phyloP scores from a whole-genome alignment of 2,329 filamentous ascomycete genomes.

The Colletotrichum sp. region DNA sequence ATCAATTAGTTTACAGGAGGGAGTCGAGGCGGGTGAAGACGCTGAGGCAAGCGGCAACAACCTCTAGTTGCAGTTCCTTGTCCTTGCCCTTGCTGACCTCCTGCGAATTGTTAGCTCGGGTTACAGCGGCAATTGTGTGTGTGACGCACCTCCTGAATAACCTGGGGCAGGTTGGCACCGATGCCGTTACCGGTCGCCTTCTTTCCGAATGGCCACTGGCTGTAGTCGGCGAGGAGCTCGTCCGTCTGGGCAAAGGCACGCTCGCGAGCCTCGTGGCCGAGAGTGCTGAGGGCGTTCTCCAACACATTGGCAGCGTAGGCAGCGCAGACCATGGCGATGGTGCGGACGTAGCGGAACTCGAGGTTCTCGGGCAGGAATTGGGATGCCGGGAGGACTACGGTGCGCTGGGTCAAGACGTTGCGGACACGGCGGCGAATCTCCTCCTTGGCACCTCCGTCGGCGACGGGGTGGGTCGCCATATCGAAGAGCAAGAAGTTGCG shows the following conservation, averaged over 20 bases:
- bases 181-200: conserved; percentile 82
- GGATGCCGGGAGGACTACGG: conserved; percentile 84
- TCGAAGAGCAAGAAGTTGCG: conserved; percentile 99
- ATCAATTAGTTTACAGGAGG: conserved; percentile 68
- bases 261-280: conserved; percentile 93
- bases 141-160: conserved; percentile 72
- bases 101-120: conserved; percentile 36
- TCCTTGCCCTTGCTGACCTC: conserved; percentile 89
- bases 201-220: conserved; percentile 94
- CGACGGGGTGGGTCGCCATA: conserved; percentile 98
- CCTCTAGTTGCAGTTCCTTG: conserved; percentile 95
- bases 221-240: conserved; percentile 93
- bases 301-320: conserved; percentile 98
- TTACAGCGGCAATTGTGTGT: too few relatives aligned
- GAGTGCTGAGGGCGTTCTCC: conserved; percentile 93
- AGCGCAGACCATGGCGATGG: conserved; percentile 95
- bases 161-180: conserved; percentile 88
- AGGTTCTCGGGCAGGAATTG: conserved; percentile 93
- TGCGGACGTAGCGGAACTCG: conserved; percentile 92
- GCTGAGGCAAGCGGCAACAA: conserved; percentile 93
- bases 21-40: conserved; percentile 98
- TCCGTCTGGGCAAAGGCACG: conserved; percentile 96
- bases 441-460: conserved; percentile 95
- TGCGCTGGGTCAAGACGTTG: conserved; percentile 91
- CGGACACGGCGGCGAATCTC: conserved; percentile 93